phyloP scores from a whole-genome alignment of 257 asterid species.

The Misopates orontium region DNA sequence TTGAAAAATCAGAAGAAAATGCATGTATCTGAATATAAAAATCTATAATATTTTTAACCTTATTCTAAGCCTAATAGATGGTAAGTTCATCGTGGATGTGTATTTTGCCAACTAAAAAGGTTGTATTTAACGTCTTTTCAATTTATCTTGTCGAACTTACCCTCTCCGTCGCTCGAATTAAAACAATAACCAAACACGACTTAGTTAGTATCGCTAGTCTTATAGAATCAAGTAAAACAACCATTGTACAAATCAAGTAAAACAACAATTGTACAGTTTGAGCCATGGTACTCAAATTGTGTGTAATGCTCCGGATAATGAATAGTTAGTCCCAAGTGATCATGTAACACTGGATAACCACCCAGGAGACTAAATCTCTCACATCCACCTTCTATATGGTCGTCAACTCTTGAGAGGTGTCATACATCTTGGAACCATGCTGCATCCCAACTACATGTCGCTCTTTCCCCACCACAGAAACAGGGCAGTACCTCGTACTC shows the following conservation, averaged over 20 bases:
- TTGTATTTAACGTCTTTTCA: no score
- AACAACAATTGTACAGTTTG: constrained; percentile 11
- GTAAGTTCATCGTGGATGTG: no score
- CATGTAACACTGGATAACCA: neutral
- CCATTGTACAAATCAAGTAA: neutral
- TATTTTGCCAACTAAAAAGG: no score
- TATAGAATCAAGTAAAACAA: neutral
- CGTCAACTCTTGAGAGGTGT: neutral
- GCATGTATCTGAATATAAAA: no score
- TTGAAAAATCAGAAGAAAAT: no score
- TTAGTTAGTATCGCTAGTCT: neutral
- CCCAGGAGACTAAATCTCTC: no score
- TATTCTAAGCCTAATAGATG: no score
- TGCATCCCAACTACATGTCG: neutral
- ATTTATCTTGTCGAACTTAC: no score
- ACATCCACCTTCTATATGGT: neutral
- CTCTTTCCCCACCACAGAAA: neutral
- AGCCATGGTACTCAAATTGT: neutral
- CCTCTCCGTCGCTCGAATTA: no score
- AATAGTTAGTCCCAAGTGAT: neutral
- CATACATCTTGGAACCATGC: neutral
- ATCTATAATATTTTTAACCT: no score
- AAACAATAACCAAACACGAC: neutral
- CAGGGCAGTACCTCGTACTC: no score
- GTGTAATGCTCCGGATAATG: neutral